Conservation (phyloP, 139 green algal genomes). For the Asterochloris erici region DNA sequence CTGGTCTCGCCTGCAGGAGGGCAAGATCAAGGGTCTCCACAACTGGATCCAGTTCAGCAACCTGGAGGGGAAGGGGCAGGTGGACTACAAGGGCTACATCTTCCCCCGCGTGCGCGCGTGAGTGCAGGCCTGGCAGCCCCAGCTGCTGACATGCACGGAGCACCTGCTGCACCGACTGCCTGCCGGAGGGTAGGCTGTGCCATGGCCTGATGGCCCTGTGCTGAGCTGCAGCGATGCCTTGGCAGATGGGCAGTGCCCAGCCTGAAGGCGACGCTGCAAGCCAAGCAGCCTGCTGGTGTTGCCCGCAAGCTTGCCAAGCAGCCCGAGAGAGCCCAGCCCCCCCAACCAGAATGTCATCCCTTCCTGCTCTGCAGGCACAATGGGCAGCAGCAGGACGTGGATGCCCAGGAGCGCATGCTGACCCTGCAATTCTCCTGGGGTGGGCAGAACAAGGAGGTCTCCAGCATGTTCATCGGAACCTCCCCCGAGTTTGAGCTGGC, state of each 20-base stretch:
- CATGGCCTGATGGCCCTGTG: background rate
- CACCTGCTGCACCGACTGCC: background rate
- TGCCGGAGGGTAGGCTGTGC: no score
- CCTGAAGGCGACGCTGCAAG: background rate
- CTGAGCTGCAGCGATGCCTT: background rate
- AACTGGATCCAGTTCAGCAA: constrained; percentile 66
- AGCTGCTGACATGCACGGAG: background rate
- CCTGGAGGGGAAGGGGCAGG: constrained; percentile 31
- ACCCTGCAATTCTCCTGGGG: constrained; percentile 40
- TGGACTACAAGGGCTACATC: constrained; percentile 55
- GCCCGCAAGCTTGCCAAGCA: background rate
- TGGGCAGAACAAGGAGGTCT: constrained; percentile 58
- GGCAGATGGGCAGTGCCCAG: background rate
- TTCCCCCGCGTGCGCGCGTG: constrained; percentile 16
- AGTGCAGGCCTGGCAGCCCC: background rate
- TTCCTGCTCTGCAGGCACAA: background rate
- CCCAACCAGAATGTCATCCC: background rate
- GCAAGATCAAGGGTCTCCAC: constrained; percentile 51
- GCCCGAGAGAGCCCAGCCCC: no score
- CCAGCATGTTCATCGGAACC: constrained; percentile 64
- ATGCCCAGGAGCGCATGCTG: constrained; percentile 39
- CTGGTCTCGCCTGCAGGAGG: background rate
- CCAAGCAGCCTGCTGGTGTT: background rate
- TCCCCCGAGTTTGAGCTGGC: constrained; percentile 79
- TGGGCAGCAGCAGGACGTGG: background rate